Percentiles rank a stretch among this genome's conserved stretches.
These are phyloP conservation scores for Paecilomyces variotii DNA, from an alignment of 2,329 filamentous ascomycete genomes.

Conservation along the genomic window DNA sequence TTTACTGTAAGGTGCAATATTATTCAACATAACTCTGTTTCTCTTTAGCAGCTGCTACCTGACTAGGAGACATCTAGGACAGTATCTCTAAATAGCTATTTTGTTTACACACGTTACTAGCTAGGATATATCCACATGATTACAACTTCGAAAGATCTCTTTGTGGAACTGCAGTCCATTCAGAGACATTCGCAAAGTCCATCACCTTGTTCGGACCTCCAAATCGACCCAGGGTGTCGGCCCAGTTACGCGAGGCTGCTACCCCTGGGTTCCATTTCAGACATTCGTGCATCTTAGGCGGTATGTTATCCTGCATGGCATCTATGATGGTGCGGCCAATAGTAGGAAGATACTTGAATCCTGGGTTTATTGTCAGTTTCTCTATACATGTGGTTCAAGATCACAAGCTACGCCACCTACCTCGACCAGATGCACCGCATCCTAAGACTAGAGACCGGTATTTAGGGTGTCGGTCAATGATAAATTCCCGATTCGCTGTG, in stretches of 20 bases:
- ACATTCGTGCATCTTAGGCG: conserved; percentile 41
- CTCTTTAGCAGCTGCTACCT: too few relatives aligned
- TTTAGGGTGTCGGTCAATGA: conserved; percentile 44
- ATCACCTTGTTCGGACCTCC: conserved; percentile 41
- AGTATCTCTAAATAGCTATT: too few relatives aligned
- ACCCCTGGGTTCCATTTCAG: conserved; percentile 36
- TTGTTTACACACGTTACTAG: background rate
- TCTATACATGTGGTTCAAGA: background rate
- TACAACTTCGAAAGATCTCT: conserved; percentile 1
- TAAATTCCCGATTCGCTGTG: conserved; percentile 45
- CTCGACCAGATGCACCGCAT: conserved; percentile 42
- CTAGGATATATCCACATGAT: background rate
- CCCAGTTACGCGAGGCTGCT: background rate
- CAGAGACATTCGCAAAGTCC: conserved; percentile 27
- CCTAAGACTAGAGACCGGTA: conserved; percentile 39
- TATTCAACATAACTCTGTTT: too few relatives aligned
- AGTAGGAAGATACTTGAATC: conserved; percentile 45
- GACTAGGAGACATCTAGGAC: too few relatives aligned
- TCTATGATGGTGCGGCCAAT: conserved; percentile 44
- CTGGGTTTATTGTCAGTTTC: conserved; percentile 10
- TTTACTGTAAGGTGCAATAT: too few relatives aligned
- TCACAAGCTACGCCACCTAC: background rate
- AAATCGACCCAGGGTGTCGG: conserved; percentile 35
- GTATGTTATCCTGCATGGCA: conserved; percentile 41
- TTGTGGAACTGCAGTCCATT: background rate